Percentiles rank a stretch among this genome's conserved stretches.
phyloP scores from a whole-genome alignment of 371 early-diverging fungal species.

The Rhizopus stolonifer region DNA sequence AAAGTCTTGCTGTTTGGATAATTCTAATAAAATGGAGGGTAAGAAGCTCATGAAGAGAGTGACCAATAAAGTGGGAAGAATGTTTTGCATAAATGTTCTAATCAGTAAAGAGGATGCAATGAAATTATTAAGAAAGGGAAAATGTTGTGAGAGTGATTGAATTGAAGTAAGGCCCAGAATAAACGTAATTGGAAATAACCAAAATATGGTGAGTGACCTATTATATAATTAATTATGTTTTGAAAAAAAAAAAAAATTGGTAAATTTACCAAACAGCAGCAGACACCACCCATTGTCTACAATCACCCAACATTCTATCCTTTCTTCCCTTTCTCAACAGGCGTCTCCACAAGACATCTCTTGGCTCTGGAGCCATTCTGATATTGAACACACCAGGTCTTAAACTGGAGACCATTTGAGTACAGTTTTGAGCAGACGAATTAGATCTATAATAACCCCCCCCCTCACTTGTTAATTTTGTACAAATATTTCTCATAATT shows the following conservation, averaged over 20 bases:
- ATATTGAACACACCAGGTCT: conserved; percentile 72
- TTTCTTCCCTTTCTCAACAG: conserved; percentile 58
- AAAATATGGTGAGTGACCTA: conserved; percentile 70
- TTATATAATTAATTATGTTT: conserved; percentile 13
- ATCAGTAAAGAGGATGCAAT: conserved; percentile 51
- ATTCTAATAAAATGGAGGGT: conserved; percentile 55
- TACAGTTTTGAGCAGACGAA: conserved; percentile 60
- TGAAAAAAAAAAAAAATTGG: not conserved
- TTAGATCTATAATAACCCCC: conserved; percentile 30
- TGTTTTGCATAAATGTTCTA: conserved; percentile 59
- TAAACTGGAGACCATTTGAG: conserved; percentile 59
- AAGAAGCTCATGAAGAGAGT: conserved; percentile 68
- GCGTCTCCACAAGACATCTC: conserved; percentile 89
- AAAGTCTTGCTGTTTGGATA: conserved; percentile 59
- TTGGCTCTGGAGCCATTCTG: conserved; percentile 86
- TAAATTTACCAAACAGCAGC: conserved; percentile 51
- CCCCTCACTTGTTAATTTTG: conserved; percentile 16
- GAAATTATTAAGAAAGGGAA: conserved; percentile 53
- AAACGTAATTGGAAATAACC: conserved; percentile 67
- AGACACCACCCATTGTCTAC: conserved; percentile 52
- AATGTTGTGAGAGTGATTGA: conserved; percentile 62
- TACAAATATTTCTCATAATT: not conserved
- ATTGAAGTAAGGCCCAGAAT: conserved; percentile 72
- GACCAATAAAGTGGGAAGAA: conserved; percentile 63
- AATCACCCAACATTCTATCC: conserved; percentile 33